Conservation (phyloP, 805 yeast species). For the Metschnikowia baotianmanensis region DNA sequence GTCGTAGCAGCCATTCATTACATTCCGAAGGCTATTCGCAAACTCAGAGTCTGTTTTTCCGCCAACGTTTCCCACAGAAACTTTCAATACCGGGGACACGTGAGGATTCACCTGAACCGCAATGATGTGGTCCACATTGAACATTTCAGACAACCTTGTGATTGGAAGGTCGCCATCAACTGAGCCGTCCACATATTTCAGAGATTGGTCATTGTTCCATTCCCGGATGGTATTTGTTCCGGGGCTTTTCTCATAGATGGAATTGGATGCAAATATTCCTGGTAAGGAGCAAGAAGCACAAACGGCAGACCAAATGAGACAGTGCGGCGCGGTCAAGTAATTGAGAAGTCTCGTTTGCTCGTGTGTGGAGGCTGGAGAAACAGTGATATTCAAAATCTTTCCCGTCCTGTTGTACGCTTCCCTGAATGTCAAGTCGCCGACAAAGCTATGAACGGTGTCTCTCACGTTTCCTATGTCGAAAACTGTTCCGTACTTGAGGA, state of each 20-base stretch:
- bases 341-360: slow-evolving; percentile 87
- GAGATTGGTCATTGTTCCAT: slow-evolving; percentile 74
- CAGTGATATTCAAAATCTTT: slow-evolving; percentile 88
- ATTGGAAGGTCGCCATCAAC: slow-evolving; percentile 94
- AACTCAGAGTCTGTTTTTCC: slow-evolving; percentile 64
- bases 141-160: slow-evolving; percentile 89
- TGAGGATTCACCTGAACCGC: slow-evolving; percentile 98
- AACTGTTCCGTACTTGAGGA: slow-evolving; percentile 86
- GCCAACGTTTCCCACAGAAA: slow-evolving; percentile 66
- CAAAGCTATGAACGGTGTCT: slow-evolving; percentile 68
- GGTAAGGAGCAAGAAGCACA: slow-evolving; percentile 96
- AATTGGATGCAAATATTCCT: slow-evolving; percentile 81
- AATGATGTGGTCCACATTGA: slow-evolving; percentile 93
- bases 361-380: slow-evolving; percentile 84
- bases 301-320: slow-evolving; percentile 82
- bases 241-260: slow-evolving; percentile 79
- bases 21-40: slow-evolving; percentile 52
- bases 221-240: slow-evolving; percentile 69
- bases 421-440: slow-evolving; percentile 89
- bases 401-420: slow-evolving; percentile 96
- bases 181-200: slow-evolving; percentile 92
- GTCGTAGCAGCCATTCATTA: slow-evolving; percentile 53
- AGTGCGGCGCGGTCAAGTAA: slow-evolving; percentile 78
- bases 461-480: slow-evolving; percentile 73
- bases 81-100: slow-evolving; percentile 80